phyloP scores from a whole-genome alignment of 2,329 filamentous ascomycete genomes.

The Teratosphaeria destructans region DNA sequence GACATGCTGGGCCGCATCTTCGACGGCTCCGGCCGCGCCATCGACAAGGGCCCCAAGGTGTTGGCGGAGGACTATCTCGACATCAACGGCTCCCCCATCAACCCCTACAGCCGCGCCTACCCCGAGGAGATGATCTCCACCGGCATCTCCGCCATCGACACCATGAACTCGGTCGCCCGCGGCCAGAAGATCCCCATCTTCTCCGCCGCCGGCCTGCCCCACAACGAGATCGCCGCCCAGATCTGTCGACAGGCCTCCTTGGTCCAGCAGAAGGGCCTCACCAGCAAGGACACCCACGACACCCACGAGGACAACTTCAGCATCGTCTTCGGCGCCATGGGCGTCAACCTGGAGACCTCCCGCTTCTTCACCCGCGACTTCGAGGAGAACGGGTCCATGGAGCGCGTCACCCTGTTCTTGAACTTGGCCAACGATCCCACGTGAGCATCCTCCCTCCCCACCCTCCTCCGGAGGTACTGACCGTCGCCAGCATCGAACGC shows the following conservation, averaged over 20 bases:
- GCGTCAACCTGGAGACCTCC: slow-evolving; percentile 98
- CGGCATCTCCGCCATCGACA: slow-evolving; percentile 97
- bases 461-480: background rate
- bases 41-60: slow-evolving; percentile 98
- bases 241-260: slow-evolving; percentile 95
- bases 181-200: slow-evolving; percentile 99
- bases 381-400: slow-evolving; percentile 97
- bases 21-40: slow-evolving; percentile 92
- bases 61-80: slow-evolving; percentile 96
- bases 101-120: slow-evolving; percentile 95
- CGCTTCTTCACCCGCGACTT: slow-evolving; percentile 98
- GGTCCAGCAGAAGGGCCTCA: slow-evolving; percentile 53
- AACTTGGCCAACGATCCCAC: slow-evolving; percentile 99
- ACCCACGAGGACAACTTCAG: slow-evolving; percentile 99
- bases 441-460: slow-evolving; percentile 42
- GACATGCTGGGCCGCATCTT: slow-evolving; percentile 99
- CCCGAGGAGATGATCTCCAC: slow-evolving; percentile 99
- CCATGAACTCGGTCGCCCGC: slow-evolving; percentile 86
- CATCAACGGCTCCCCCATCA: slow-evolving; percentile 98
- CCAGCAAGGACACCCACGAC: slow-evolving; percentile 88
- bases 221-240: slow-evolving; percentile 98
- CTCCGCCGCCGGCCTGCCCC: slow-evolving; percentile 92
- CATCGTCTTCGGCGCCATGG: slow-evolving; percentile 98
- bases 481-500: slow-evolving; percentile 70
- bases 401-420: slow-evolving; percentile 92